These are phyloP conservation scores for Colletotrichum cuscutae DNA, from an alignment of 2,329 filamentous ascomycete genomes.

Conservation along the genomic window DNA sequence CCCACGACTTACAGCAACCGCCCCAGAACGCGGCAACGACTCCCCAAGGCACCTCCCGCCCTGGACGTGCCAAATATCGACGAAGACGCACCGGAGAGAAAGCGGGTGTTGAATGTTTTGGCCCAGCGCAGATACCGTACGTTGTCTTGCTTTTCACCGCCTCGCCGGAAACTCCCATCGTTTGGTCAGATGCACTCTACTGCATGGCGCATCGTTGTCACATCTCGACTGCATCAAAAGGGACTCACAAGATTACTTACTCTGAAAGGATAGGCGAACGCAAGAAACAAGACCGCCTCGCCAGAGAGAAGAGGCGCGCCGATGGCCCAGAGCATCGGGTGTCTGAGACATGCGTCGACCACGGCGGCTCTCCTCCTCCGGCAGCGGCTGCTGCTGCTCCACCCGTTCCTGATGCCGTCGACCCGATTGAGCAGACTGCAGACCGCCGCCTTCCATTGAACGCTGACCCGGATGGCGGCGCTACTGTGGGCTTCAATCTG, in stretches of 20 bases:
- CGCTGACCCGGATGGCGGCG: conserved; percentile 2
- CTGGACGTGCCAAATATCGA: conserved; percentile 59
- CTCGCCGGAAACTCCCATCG: not conserved
- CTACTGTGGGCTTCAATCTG: conserved; percentile 20
- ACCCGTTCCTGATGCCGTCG: not conserved
- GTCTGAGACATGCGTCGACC: conserved; percentile 11
- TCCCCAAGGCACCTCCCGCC: conserved; percentile 50
- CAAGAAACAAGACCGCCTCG: conserved; percentile 38
- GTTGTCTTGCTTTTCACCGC: conserved; percentile 26
- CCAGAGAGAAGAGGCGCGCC: conserved; percentile 8
- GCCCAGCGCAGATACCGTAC: conserved; percentile 64
- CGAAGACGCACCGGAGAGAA: conserved; percentile 62
- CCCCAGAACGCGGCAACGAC: conserved; percentile 47
- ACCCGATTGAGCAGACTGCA: conserved; percentile 3
- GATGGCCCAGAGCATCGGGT: not conserved
- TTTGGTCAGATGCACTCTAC: not conserved
- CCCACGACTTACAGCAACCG: conserved; percentile 16
- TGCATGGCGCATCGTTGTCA: not conserved
- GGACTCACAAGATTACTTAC: not conserved
- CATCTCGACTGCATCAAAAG: not conserved
- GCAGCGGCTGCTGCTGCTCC: not conserved
- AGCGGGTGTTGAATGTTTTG: conserved; percentile 63
- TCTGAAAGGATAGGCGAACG: conserved; percentile 39
- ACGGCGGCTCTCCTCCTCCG: not conserved
- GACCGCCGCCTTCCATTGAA: not conserved